A percentile compares a stretch with the other conserved stretches of the same genome.
phyloP scores from a whole-genome alignment of 805 yeast genomes.

The Barnettozyma vustinii region DNA sequence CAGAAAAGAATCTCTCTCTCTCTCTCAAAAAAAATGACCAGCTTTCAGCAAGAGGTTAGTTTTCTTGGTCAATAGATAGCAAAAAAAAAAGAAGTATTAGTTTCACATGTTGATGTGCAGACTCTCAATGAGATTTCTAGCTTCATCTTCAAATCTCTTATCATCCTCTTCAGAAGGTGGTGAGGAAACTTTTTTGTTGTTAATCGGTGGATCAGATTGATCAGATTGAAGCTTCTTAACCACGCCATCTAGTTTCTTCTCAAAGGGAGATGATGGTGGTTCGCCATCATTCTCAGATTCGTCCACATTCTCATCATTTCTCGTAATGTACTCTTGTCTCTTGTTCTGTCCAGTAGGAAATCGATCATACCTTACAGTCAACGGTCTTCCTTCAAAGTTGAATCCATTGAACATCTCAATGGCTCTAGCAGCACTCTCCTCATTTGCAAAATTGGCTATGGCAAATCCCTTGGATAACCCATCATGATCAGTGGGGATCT shows the following conservation, averaged over 20 bases:
- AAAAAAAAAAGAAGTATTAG: neutral
- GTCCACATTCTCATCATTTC: neutral
- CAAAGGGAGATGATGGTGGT: neutral
- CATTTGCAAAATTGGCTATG: conserved; percentile 46
- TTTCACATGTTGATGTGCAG: conserved; percentile 5
- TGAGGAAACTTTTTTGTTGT: neutral
- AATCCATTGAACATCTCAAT: conserved; percentile 46
- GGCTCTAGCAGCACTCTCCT: conserved; percentile 41
- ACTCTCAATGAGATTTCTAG: conserved; percentile 22
- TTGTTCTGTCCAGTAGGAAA: conserved; percentile 31
- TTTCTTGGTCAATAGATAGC: neutral
- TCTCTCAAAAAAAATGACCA: neutral
- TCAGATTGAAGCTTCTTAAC: neutral
- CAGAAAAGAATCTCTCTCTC: neutral
- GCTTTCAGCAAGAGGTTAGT: neutral
- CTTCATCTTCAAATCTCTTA: conserved; percentile 21
- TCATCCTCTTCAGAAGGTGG: conserved; percentile 11
- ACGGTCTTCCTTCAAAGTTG: conserved; percentile 52
- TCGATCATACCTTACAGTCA: conserved; percentile 58
- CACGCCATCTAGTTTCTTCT: neutral
- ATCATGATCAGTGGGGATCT: conserved; percentile 31
- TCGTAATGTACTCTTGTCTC: neutral
- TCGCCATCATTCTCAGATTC: neutral
- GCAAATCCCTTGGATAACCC: conserved; percentile 58
- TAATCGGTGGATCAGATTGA: neutral